Percentiles rank a stretch among this genome's conserved stretches.
Evolutionary conservation across 495 filamentous ascomycete genomes (phyloP).

Genomic region (Xylaria curta): DNA sequence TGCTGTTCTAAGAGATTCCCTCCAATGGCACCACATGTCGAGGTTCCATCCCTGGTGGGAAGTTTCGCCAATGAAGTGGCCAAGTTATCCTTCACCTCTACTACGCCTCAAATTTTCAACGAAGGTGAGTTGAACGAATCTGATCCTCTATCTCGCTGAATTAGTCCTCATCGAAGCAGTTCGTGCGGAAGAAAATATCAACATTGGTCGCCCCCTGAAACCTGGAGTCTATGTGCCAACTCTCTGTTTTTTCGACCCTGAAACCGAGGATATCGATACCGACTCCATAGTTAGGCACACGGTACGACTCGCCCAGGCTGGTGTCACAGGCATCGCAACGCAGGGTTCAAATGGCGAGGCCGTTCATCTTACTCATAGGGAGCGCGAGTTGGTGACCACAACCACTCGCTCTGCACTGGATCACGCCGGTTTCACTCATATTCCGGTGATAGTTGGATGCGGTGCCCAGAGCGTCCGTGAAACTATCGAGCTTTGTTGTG

Average conservation of each 20-base stretch:
- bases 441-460: conserved; percentile 86
- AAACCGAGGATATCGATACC: conserved; percentile 66
- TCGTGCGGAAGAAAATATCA: not conserved
- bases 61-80: not conserved
- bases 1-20: not conserved
- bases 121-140: not conserved
- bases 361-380: conserved; percentile 74
- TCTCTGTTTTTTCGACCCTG: conserved; percentile 67
- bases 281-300: conserved; percentile 72
- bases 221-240: conserved; percentile 73
- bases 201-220: conserved; percentile 34
- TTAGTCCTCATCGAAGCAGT: not conserved
- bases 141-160: not conserved
- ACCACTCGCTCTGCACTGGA: conserved; percentile 76
- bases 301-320: conserved; percentile 71
- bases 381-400: conserved; percentile 72
- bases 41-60: not conserved
- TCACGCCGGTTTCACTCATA: conserved; percentile 65
- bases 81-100: not conserved
- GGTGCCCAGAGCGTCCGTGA: conserved; percentile 86
- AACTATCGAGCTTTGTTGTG: conserved; percentile 78
- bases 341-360: conserved; percentile 92
- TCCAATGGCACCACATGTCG: conserved; percentile 8
- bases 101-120: not conserved
- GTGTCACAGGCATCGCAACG: conserved; percentile 74